Percentiles rank a stretch among this genome's conserved stretches.
Evolutionary conservation across 2,329 filamentous ascomycete genomes (phyloP).

Genomic region (Pseudogymnoascus sp.): DNA sequence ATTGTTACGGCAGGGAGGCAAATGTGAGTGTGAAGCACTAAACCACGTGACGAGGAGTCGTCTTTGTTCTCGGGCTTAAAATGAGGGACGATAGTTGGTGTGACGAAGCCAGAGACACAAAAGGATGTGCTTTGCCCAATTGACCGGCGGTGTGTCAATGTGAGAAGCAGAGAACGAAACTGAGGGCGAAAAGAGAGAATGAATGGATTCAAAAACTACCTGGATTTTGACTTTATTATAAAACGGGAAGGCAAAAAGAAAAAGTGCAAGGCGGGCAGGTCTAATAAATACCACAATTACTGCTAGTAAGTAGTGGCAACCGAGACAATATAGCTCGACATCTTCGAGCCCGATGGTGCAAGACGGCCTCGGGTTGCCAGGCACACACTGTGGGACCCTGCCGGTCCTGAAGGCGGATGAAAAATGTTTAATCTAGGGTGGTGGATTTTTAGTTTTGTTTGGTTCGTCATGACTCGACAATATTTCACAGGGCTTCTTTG

Average conservation of each 20-base stretch:
- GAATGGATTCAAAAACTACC: slow-evolving; percentile 6
- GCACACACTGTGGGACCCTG: neutral
- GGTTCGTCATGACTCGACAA: neutral
- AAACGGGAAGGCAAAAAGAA: neutral
- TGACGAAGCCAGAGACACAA: neutral
- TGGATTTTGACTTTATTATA: neutral
- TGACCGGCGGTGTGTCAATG: neutral
- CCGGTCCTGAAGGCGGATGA: neutral
- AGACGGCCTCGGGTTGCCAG: slow-evolving; percentile 4
- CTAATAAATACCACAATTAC: slow-evolving; percentile 3
- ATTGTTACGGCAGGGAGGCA: neutral
- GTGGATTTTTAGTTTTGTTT: neutral
- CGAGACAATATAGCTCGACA: slow-evolving; percentile 4
- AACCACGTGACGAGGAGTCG: neutral
- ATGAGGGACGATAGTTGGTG: neutral
- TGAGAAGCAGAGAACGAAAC: neutral
- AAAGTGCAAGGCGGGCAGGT: neutral
- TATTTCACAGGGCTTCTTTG: neutral
- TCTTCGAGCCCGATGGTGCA: neutral
- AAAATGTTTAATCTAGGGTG: neutral
- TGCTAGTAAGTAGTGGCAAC: slow-evolving; percentile 4
- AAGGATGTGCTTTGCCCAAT: neutral
- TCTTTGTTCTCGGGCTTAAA: neutral
- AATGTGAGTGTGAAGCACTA: neutral
- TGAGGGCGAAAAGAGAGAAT: neutral